Evolutionary conservation across 2,329 filamentous ascomycete genomes (phyloP).

Genomic region (Fusarium papillatum): DNA sequence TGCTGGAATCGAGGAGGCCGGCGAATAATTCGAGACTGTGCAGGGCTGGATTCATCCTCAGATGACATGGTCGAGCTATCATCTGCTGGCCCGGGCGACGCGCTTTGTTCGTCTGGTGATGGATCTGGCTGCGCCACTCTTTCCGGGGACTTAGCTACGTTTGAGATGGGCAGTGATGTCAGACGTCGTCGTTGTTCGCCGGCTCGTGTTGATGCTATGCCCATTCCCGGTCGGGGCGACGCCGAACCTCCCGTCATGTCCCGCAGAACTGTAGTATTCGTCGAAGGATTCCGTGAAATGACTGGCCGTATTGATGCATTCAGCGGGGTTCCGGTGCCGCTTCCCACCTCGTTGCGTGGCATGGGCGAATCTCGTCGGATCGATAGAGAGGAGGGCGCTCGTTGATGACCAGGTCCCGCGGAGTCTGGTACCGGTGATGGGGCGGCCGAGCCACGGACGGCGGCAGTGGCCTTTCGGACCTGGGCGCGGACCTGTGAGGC

Average conservation of each 20-base stretch:
- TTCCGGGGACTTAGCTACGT: conserved; percentile 41
- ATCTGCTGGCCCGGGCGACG: conserved; percentile 54
- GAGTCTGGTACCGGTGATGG: conserved; percentile 70
- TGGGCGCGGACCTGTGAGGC: conserved; percentile 91
- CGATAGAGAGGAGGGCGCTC: conserved; percentile 68
- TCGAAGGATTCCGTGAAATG: conserved; percentile 62
- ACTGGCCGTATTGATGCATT: conserved; percentile 59
- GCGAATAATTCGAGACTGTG: conserved; percentile 71
- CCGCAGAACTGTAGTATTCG: conserved; percentile 58
- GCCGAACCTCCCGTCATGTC: conserved; percentile 49
- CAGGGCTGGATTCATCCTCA: conserved; percentile 64
- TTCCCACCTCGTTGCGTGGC: conserved; percentile 60
- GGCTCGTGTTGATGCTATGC: conserved; percentile 19
- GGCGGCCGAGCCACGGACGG: conserved; percentile 67
- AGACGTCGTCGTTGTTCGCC: conserved; percentile 56
- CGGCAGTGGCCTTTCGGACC: conserved; percentile 81
- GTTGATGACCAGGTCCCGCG: conserved; percentile 50
- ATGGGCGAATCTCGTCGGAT: conserved; percentile 70
- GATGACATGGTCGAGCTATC: conserved; percentile 57
- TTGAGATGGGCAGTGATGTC: conserved; percentile 59
- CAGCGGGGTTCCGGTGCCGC: conserved; percentile 57
- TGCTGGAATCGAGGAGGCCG: conserved; percentile 67
- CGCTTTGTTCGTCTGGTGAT: conserved; percentile 39
- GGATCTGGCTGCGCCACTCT: conserved; percentile 20
- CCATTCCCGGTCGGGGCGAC: conserved; percentile 45